These are phyloP conservation scores for Podila epigama DNA, from an alignment of 192 early-diverging fungal genomes.

Conservation along the genomic window DNA sequence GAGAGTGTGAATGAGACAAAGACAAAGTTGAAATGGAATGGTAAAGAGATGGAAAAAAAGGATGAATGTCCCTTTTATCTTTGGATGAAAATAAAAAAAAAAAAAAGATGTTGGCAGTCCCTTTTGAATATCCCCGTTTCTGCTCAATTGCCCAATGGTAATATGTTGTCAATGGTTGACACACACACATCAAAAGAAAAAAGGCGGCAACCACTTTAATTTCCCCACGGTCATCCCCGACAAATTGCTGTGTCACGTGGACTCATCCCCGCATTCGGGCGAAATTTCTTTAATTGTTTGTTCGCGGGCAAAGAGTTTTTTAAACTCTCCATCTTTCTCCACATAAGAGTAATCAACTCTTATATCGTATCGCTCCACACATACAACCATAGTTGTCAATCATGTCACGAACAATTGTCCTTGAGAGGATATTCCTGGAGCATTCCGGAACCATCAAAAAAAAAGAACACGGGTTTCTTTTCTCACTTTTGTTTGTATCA, in stretches of 20 bases:
- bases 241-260: neutral
- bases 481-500: too few relatives aligned
- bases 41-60: neutral
- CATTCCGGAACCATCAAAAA: conserved; percentile 1
- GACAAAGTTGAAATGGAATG: conserved; percentile 2
- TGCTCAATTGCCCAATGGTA: too few relatives aligned
- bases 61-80: neutral
- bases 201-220: neutral
- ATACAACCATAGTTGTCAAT: neutral
- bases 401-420: neutral
- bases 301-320: conserved; percentile 1
- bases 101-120: neutral
- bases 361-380: neutral
- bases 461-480: neutral
- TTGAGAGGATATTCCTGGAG: neutral
- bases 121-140: neutral
- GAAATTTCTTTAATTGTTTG: neutral
- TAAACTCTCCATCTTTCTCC: neutral
- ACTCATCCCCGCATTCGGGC: neutral
- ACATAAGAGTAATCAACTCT: neutral
- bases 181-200: neutral
- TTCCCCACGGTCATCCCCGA: neutral
- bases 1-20: neutral
- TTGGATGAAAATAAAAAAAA: neutral
- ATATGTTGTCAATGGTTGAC: too few relatives aligned